Conservation (phyloP, 2,329 filamentous ascomycete species). For the Scytalidium sp. region DNA sequence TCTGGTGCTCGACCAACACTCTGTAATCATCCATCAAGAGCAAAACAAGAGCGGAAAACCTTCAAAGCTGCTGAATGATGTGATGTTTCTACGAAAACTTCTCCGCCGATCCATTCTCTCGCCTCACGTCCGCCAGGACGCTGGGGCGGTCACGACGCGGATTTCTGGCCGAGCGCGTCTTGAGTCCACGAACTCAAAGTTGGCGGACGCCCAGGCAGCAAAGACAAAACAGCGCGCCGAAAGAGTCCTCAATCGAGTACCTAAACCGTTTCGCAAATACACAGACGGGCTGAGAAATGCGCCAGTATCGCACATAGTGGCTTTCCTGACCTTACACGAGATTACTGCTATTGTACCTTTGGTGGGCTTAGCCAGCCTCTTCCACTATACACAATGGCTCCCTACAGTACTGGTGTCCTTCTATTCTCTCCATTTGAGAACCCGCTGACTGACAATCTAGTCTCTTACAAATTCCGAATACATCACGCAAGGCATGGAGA, state of each 20-base stretch:
- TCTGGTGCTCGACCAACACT: too few species aligned
- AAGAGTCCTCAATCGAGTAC: slow-evolving; percentile 33
- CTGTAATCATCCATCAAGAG: background rate
- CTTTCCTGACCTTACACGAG: slow-evolving; percentile 90
- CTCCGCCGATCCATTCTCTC: background rate
- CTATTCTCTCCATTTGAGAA: background rate
- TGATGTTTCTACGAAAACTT: background rate
- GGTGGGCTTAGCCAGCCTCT: slow-evolving; percentile 68
- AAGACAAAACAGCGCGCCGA: background rate
- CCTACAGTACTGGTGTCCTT: slow-evolving; percentile 39
- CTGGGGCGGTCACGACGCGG: background rate
- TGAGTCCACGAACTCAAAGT: background rate
- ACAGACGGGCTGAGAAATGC: slow-evolving; percentile 68
- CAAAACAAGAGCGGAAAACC: background rate
- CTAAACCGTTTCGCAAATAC: slow-evolving; percentile 65
- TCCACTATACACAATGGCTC: slow-evolving; percentile 77
- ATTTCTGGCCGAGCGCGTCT: background rate
- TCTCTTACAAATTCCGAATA: slow-evolving; percentile 2
- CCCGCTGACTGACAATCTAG: background rate
- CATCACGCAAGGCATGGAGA: slow-evolving; percentile 48
- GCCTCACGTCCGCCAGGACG: background rate
- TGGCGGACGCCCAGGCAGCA: background rate
- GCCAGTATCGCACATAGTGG: slow-evolving; percentile 76
- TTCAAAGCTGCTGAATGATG: background rate
- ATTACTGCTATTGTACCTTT: slow-evolving; percentile 82